A percentile compares a stretch with the other conserved stretches of the same genome.
Conservation (phyloP, 805 yeast genomes). For the Dipodascus albidus region DNA sequence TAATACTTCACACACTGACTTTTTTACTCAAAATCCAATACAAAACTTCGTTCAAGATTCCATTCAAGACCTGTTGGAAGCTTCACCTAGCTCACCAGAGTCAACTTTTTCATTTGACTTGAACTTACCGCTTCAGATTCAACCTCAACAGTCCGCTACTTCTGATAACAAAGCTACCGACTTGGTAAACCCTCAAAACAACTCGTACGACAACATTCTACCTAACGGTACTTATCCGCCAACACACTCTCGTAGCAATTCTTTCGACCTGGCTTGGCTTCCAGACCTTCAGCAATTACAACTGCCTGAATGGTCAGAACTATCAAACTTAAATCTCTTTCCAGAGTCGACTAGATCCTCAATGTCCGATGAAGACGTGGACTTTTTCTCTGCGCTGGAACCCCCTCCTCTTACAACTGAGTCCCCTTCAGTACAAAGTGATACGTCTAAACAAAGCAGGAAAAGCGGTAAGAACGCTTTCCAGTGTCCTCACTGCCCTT, state of each 20-base stretch:
- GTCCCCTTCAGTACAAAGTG: not conserved
- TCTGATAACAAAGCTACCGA: not conserved
- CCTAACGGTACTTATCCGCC: conserved; percentile 13
- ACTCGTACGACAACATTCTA: not conserved
- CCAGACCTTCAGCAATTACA: not conserved
- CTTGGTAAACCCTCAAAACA: not conserved
- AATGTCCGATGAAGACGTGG: not conserved
- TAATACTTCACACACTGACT: not conserved
- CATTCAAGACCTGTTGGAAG: not conserved
- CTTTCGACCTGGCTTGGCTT: conserved; percentile 1
- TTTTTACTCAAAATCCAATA: conserved; percentile 43
- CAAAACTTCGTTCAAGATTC: not conserved
- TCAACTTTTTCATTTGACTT: not conserved
- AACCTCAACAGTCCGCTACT: not conserved
- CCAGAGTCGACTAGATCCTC: not conserved
- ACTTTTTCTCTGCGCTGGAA: not conserved
- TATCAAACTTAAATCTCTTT: not conserved
- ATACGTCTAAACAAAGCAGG: not conserved
- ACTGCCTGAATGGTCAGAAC: not conserved
- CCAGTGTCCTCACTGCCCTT: conserved; percentile 62
- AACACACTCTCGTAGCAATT: conserved; percentile 13
- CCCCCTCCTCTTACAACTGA: not conserved
- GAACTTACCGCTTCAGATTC: not conserved
- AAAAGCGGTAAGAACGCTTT: not conserved
- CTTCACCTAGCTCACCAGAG: not conserved